These are phyloP conservation scores for Sclerospora graminicola DNA, from an alignment of 352 stramenopile genomes.

Conservation along the genomic window DNA sequence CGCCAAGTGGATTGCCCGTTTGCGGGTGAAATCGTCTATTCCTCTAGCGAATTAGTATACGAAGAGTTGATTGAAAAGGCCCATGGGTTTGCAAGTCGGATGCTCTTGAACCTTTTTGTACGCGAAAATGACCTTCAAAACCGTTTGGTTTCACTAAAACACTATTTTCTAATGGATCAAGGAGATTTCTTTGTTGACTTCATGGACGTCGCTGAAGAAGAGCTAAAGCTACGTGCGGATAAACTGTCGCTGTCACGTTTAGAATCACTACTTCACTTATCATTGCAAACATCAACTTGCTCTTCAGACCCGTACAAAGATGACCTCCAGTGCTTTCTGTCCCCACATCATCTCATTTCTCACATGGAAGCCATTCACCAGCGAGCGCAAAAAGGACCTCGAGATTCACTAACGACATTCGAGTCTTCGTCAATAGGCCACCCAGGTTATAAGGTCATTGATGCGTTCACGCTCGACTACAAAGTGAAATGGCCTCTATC, in stretches of 20 bases:
- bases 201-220: constrained; percentile 92
- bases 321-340: constrained; percentile 83
- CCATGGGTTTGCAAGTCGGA: constrained; percentile 67
- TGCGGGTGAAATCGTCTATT: constrained; percentile 52
- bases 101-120: constrained; percentile 73
- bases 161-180: constrained; percentile 98
- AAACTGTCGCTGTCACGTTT: constrained; percentile 86
- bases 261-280: constrained; percentile 91
- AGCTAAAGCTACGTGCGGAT: constrained; percentile 84
- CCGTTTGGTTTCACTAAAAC: constrained; percentile 86
- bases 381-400: constrained; percentile 47
- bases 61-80: constrained; percentile 82
- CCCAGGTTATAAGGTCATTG: constrained; percentile 87
- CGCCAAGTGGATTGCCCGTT: constrained; percentile 75
- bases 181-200: constrained; percentile 99
- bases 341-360: constrained; percentile 81
- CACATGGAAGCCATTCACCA: constrained; percentile 91
- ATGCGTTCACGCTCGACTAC: constrained; percentile 95
- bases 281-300: constrained; percentile 89
- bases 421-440: constrained; percentile 54
- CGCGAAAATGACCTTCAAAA: constrained; percentile 72
- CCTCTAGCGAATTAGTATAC: constrained; percentile 54
- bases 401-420: constrained; percentile 69
- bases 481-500: constrained; percentile 95
- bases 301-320: constrained; percentile 85